These are phyloP conservation scores for Coemansia sp. DNA, from an alignment of 192 early-diverging fungal species.

Conservation along the genomic window DNA sequence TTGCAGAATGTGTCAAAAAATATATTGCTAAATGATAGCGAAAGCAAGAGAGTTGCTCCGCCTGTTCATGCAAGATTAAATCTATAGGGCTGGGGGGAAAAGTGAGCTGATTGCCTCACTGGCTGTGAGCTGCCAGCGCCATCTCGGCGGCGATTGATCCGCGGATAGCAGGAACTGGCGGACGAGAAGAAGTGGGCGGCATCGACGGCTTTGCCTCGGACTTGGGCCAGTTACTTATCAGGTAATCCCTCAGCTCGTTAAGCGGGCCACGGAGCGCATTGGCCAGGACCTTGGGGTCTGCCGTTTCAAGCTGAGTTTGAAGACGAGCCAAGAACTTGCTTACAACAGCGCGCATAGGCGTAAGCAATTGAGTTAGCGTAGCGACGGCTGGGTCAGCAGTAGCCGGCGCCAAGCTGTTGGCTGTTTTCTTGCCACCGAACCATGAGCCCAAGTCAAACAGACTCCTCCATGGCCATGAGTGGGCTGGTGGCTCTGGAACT, in stretches of 20 bases:
- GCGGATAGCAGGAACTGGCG: neutral
- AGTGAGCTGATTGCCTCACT: neutral
- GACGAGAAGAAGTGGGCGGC: neutral
- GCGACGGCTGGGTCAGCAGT: neutral
- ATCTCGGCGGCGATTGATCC: neutral
- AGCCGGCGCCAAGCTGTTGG: neutral
- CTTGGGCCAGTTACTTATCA: conserved; percentile 25
- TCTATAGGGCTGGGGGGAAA: neutral
- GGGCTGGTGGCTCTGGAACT: neutral
- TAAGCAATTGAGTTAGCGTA: conserved; percentile 16
- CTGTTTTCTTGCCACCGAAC: conserved; percentile 2
- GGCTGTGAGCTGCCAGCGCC: neutral
- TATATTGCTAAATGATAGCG: no score
- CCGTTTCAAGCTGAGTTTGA: conserved; percentile 11
- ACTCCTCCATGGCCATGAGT: neutral
- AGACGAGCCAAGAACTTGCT: conserved; percentile 14
- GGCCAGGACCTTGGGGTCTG: conserved; percentile 16
- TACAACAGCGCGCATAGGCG: conserved; percentile 9
- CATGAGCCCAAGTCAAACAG: neutral
- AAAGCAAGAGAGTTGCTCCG: no score
- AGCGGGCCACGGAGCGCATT: conserved; percentile 25
- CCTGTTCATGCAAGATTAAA: neutral
- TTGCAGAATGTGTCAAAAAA: neutral
- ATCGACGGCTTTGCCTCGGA: neutral
- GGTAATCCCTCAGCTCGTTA: conserved; percentile 14